Conservation (phyloP, 2,329 filamentous ascomycete genomes). For the Diaporthe australafricana region DNA sequence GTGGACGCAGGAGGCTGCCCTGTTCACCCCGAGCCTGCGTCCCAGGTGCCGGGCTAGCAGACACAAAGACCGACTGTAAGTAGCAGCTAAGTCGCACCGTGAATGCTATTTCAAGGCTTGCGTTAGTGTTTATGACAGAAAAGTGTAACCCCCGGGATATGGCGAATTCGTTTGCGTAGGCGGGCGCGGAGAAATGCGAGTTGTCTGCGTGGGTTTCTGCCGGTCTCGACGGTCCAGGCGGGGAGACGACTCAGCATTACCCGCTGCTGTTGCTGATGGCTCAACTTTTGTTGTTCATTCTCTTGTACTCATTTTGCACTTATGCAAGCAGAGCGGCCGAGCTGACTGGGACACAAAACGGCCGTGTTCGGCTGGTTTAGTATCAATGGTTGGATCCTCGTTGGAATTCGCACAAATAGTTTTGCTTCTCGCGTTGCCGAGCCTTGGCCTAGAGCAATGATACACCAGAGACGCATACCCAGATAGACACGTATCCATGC, state of each 20-base stretch:
- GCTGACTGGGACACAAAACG: background rate
- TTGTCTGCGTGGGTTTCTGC: background rate
- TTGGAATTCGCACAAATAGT: background rate
- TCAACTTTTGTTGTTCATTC: background rate
- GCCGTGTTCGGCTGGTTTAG: background rate
- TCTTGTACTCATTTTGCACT: background rate
- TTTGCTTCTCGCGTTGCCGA: background rate
- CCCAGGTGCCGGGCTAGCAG: too few species aligned
- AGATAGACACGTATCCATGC: background rate
- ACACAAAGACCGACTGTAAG: background rate
- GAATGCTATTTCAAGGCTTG: background rate
- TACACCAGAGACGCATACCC: background rate
- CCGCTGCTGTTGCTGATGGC: background rate
- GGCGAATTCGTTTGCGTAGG: background rate
- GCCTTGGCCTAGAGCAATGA: background rate
- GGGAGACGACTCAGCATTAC: background rate
- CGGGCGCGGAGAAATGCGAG: background rate
- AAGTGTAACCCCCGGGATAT: background rate
- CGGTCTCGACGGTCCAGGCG: background rate
- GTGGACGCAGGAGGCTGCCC: background rate
- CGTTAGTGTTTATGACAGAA: slow-evolving; percentile 5
- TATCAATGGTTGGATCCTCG: background rate
- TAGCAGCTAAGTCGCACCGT: background rate
- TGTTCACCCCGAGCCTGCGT: too few species aligned
- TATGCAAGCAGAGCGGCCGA: background rate